Evolutionary conservation across 208 protist species (phyloP).

Genomic region (Sergeia podlipaevii): DNA sequence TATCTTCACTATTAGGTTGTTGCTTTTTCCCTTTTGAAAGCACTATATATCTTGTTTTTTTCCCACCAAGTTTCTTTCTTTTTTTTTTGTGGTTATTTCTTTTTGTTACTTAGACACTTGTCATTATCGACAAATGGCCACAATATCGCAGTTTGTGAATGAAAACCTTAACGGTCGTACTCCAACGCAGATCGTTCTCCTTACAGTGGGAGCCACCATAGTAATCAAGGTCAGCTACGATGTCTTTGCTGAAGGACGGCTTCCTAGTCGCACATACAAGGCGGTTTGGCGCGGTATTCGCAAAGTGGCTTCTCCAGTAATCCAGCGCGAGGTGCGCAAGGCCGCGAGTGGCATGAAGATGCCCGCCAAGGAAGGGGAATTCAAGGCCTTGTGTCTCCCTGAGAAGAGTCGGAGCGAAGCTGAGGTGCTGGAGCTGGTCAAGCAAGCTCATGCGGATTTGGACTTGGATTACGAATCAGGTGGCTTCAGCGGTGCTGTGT

Average conservation of each 20-base stretch:
- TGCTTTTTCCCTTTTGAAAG: not conserved
- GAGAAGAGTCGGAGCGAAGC: conserved; percentile 37
- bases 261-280: conserved; percentile 50
- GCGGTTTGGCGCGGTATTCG: conserved; percentile 55
- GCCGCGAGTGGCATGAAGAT: conserved; percentile 43
- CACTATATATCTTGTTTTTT: conserved; percentile 2
- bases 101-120: conserved; percentile 7
- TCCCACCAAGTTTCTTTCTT: conserved; percentile 2
- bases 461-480: conserved; percentile 68
- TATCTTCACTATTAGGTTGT: not conserved
- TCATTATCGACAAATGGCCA: conserved; percentile 24
- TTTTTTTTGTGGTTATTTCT: conserved; percentile 11
- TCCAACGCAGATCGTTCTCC: conserved; percentile 50
- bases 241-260: conserved; percentile 38
- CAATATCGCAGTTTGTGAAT: conserved; percentile 60
- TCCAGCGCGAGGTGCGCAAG: conserved; percentile 43
- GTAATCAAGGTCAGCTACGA: conserved; percentile 32
- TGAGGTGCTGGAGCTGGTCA: conserved; percentile 60
- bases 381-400: conserved; percentile 59
- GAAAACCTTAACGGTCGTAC: conserved; percentile 34
- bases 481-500: conserved; percentile 91
- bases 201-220: conserved; percentile 37
- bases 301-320: conserved; percentile 44
- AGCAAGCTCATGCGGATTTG: conserved; percentile 48
- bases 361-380: conserved; percentile 60